Conservation (phyloP, 495 filamentous ascomycete genomes). For the Lepraria neglecta region DNA sequence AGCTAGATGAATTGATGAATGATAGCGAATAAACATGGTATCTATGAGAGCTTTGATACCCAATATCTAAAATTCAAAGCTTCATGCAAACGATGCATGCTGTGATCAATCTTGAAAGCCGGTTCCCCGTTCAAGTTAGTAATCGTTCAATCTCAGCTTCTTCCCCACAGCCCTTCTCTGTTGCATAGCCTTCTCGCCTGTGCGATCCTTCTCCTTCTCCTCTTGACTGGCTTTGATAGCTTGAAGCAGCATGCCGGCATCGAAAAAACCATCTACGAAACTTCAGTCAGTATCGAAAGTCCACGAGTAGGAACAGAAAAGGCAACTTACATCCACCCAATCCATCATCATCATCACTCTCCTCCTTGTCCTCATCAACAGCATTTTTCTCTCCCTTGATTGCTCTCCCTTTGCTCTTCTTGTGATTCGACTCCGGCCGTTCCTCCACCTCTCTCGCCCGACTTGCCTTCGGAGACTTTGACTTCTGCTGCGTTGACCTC, state of each 20-base stretch:
- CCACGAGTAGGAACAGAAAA: conserved; percentile 18
- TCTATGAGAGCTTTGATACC: not conserved
- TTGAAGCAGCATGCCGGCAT: conserved; percentile 86
- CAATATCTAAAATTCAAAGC: not conserved
- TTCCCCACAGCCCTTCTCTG: conserved; percentile 67
- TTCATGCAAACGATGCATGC: too few relatives aligned
- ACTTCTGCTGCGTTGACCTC: conserved; percentile 54
- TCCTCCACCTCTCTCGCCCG: conserved; percentile 63
- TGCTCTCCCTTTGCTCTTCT: conserved; percentile 35
- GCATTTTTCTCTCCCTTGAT: conserved; percentile 44
- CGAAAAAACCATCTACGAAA: conserved; percentile 82
- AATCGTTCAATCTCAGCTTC: conserved; percentile 70
- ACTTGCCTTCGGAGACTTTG: conserved; percentile 48
- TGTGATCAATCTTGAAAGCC: too few relatives aligned
- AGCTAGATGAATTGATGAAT: conserved; percentile 28
- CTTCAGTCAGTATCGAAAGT: conserved; percentile 27
- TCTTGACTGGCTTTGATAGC: conserved; percentile 64
- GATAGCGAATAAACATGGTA: conserved; percentile 3
- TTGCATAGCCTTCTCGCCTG: conserved; percentile 35
- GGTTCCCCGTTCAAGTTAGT: conserved; percentile 36
- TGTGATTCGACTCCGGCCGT: conserved; percentile 39
- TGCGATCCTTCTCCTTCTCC: conserved; percentile 46
- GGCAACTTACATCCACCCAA: conserved; percentile 79
- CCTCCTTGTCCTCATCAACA: conserved; percentile 54
- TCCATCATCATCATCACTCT: conserved; percentile 84